Base-by-base conservation (phyloP, 345 rosid species). In the Linum usitatissimum region DNA sequence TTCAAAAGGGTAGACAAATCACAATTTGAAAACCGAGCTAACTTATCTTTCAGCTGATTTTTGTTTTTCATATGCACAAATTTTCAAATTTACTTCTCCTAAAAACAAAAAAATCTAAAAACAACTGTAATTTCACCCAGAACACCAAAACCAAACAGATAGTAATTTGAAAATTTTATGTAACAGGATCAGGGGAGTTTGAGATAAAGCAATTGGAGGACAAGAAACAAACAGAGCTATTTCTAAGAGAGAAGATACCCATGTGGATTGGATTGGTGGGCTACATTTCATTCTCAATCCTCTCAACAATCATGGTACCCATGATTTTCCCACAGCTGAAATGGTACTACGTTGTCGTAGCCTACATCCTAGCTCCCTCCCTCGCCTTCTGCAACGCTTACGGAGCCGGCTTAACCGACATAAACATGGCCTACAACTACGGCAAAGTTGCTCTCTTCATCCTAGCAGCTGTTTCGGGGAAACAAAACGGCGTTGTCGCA, bases 371-470 rank as follows among this genome's bases (percentile, higher is more conserved):
- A 9, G 96, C 91, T 51, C 98, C 96, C 18, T 85, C 93, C 49
- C 81, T 92, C 1, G 83, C 98, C 3, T 91, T 91, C 75, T 91
- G 98, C 81, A 88, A 88, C 55, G 96, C 96, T 3, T 91, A 88
- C 55, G 96, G 98, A 45, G 86, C 98, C 2, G 98, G 98, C 14
- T 93, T 92, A 13, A 92, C 98, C 0, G 98, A 92, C 70, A 85
- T 86, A 2, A 92, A 92, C 88, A 88, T 92, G 98, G 96, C 95
- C 42, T 88, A 88, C 64, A 92, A 92, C 72, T 92, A 92, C n/a
- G 95, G 95, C 4, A 92, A 92, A 75, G 85, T 92, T 19, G 98
- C 96, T 42, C 79, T 92, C 5, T 92, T 92, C 40, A 77, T 86
- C 14, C 57, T 92, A 5, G 98, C 95, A 0, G 96, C 96, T 18